Conservation (phyloP, 345 rosid species). For the Corchorus capsularis region DNA sequence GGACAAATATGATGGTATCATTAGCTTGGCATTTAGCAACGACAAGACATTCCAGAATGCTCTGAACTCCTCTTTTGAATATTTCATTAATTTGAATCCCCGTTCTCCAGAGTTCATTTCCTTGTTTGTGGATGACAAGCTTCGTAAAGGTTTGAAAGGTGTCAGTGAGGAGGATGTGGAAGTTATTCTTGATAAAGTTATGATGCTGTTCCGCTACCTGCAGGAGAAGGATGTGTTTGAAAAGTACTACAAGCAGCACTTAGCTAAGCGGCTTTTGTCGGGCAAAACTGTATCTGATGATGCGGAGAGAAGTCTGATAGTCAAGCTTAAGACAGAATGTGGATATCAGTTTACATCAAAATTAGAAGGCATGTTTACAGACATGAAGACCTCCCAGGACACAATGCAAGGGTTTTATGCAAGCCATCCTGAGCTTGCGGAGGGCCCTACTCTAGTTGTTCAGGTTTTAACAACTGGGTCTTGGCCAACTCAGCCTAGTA, state of each 20-base stretch:
- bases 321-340: conserved; percentile 96
- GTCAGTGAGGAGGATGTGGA: conserved; percentile 93
- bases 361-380: conserved; percentile 98
- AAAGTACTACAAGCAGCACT: conserved; percentile 97
- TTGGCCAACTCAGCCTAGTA: conserved; percentile 93
- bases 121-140: conserved; percentile 90
- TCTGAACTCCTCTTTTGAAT: conserved; percentile 87
- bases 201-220: conserved; percentile 98
- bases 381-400: conserved; percentile 98
- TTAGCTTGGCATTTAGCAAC: conserved; percentile 66
- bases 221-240: conserved; percentile 98
- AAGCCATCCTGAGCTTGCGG: conserved; percentile 75
- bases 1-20: conserved; percentile 82
- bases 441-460: conserved; percentile 84
- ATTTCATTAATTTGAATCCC: conserved; percentile 82
- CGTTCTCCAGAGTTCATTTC: conserved; percentile 98
- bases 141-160: conserved; percentile 90
- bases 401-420: conserved; percentile 83
- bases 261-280: conserved; percentile 92
- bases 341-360: conserved; percentile 98
- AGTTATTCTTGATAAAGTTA: conserved; percentile 89
- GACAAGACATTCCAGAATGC: conserved; percentile 98
- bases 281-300: conserved; percentile 95
- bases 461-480: conserved; percentile 96
- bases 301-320: conserved; percentile 93